Base-by-base conservation (phyloP, 805 yeast genomes). In the Candida berthetii region DNA sequence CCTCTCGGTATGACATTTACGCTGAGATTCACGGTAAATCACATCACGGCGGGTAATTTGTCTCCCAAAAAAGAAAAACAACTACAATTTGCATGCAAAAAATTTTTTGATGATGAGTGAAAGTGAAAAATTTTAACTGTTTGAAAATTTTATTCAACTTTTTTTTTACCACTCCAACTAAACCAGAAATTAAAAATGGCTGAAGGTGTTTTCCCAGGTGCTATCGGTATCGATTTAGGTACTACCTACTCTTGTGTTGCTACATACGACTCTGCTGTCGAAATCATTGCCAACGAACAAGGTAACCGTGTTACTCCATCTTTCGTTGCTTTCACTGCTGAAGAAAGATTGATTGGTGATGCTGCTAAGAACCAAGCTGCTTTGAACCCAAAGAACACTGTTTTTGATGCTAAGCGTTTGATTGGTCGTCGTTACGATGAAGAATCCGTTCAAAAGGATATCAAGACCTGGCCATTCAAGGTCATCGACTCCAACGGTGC, bases 191-290 rank as follows among this genome's bases (percentile, higher is more conserved):
- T 40, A 38, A 19, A 71, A 71, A 83, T 83, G 90, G 86, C 90
- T 83, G 96, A 89, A 80, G 96, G 96, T 84, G 93, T 89, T 77
- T 89, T 85, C 84, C 93, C 90, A 82, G 97, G 97, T 85, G 93
- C 93, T 73, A 85, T 88, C 69, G 99, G 99, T 84, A 91, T 91
- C 82, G 98, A 90, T 79, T 78, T 86, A 72, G 95, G 95, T 80
- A 86, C 95, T 61, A 82, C 88, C 55, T 72, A 74, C 69, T 81
- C 87, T 47, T 81, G 87, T 80, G 87, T 81, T 60, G 87, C 86
- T 68, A 80, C 82, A 63, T 81, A 76, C 74, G 82, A 80, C 68
- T 74, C 80, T 55, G 81, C 81, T 65, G 88, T 81, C 62, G 87
- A 81, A 66, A 81, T 81, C 64, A 79, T 81, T 69, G 86, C 87